Evolutionary conservation across 176 grass and related monocot genomes (phyloP), one percentile per base, ranked within the genome.

Genomic region (Musa schizocarpa): DNA sequence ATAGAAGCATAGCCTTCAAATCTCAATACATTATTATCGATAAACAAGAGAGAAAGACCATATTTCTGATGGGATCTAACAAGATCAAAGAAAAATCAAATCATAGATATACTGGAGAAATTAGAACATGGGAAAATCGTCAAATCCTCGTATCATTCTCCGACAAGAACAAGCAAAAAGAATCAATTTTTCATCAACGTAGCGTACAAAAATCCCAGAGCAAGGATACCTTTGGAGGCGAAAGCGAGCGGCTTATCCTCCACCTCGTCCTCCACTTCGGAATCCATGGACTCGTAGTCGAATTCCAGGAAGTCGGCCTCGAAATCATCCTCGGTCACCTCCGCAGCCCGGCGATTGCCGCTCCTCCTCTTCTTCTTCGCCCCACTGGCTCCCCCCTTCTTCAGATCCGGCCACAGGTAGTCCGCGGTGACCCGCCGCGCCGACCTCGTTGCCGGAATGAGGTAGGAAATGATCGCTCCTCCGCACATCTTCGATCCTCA

Each of bases 271-370:
- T 87, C 90, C 74, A 63, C 75, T 66, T 86, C 83, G 10, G 85
- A 83, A 13, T 86, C 86, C 22, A 67, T 80, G 4, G 77, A 83
- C 56, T 88, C 74, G 1, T 54, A 81, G 72, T 80, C 75, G 63
- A 92, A 96, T 74, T 85, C 76, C 77, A 80, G 71, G 71, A 92
- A 90, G 88, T 90, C 87, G 10, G 89, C 87, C 79, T 92, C 77
- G 81, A 92, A 96, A 70, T 92, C 87, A 79, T 79, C 87, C 34
- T 43, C 34, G 0, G 86, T 72, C 34, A 58, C 76, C 69, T 77
- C 62, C 78, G 76, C 72, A 64, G 11, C 17, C 82, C 76, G n/a
- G 69, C 87, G 73, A 6, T 55, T n/a, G 63, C 68, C 34, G 27
- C 72, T 85, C 69, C 79, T 83, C 50, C 52, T 86, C 75, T 59